Evolutionary conservation across 2,329 filamentous ascomycete species (phyloP).

Genomic region (Aschersonia sp.): DNA sequence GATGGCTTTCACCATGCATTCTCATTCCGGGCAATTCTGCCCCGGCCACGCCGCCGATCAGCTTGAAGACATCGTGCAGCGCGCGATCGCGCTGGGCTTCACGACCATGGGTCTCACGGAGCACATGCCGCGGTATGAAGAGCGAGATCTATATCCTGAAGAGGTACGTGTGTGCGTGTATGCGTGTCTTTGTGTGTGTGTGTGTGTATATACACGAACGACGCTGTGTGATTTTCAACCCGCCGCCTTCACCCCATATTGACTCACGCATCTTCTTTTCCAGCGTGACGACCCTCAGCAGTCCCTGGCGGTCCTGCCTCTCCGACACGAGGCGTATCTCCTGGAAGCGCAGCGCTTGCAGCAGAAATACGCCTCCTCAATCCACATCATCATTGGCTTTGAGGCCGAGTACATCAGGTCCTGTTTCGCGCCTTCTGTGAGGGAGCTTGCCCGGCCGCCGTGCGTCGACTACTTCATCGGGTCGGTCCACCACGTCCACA

Average conservation of each 20-base stretch:
- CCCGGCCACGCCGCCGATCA: slow-evolving; percentile 72
- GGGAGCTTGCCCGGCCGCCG: slow-evolving; percentile 42
- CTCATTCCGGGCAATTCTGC: slow-evolving; percentile 96
- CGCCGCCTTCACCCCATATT: too few species aligned
- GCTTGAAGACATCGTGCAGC: slow-evolving; percentile 69
- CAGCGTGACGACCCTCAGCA: slow-evolving; percentile 22
- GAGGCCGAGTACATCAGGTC: slow-evolving; percentile 86
- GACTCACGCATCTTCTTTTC: neutral
- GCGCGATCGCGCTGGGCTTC: slow-evolving; percentile 67
- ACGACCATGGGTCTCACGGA: slow-evolving; percentile 79
- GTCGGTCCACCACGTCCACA: slow-evolving; percentile 78
- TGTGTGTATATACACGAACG: neutral
- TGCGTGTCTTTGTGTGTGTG: too few species aligned
- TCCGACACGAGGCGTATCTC: slow-evolving; percentile 58
- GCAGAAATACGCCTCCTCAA: slow-evolving; percentile 50
- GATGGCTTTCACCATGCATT: slow-evolving; percentile 98
- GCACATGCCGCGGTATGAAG: slow-evolving; percentile 73
- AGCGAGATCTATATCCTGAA: slow-evolving; percentile 78
- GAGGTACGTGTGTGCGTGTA: slow-evolving; percentile 38
- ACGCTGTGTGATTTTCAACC: neutral
- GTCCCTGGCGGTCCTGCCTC: slow-evolving; percentile 31
- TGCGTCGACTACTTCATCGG: slow-evolving; percentile 82
- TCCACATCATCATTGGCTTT: slow-evolving; percentile 77
- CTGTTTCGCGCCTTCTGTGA: slow-evolving; percentile 41
- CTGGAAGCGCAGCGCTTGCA: slow-evolving; percentile 61